These are phyloP conservation scores for Coemansia sp. DNA, from an alignment of 192 early-diverging fungal species.

Conservation along the genomic window DNA sequence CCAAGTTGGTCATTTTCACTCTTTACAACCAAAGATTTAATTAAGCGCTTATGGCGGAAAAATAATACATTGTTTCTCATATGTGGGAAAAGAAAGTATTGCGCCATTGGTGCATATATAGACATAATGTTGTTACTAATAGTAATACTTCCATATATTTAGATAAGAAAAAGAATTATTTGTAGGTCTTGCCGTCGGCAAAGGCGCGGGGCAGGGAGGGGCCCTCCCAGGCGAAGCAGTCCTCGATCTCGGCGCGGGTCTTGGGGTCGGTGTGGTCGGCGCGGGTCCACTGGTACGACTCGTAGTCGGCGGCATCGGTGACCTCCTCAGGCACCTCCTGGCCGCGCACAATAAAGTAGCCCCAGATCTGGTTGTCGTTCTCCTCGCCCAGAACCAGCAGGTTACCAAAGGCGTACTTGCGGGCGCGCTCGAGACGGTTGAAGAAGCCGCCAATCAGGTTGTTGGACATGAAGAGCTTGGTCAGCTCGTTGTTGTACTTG, in stretches of 20 bases:
- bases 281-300: slow-evolving; percentile 79
- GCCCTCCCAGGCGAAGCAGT: slow-evolving; percentile 88
- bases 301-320: slow-evolving; percentile 82
- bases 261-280: slow-evolving; percentile 65
- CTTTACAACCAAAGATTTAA: not conserved
- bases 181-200: slow-evolving; percentile 86
- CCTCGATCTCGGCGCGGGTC: slow-evolving; percentile 57
- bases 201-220: slow-evolving; percentile 65
- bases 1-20: no score
- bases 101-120: no score
- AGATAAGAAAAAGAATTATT: slow-evolving; percentile 57
- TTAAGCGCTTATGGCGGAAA: not conserved
- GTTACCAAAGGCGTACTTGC: slow-evolving; percentile 93
- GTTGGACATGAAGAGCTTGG: slow-evolving; percentile 84
- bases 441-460: slow-evolving; percentile 94
- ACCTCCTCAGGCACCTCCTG: slow-evolving; percentile 74
- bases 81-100: no score
- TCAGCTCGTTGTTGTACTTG: slow-evolving; percentile 95
- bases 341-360: slow-evolving; percentile 94
- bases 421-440: slow-evolving; percentile 84
- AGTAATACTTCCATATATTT: no score
- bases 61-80: no score
- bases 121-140: no score
- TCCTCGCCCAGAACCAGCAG: slow-evolving; percentile 79
- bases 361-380: slow-evolving; percentile 84